These are phyloP conservation scores for Dendrocalamus latiflorus DNA, from an alignment of 202 grass and related monocot species.

Conservation along the genomic window DNA sequence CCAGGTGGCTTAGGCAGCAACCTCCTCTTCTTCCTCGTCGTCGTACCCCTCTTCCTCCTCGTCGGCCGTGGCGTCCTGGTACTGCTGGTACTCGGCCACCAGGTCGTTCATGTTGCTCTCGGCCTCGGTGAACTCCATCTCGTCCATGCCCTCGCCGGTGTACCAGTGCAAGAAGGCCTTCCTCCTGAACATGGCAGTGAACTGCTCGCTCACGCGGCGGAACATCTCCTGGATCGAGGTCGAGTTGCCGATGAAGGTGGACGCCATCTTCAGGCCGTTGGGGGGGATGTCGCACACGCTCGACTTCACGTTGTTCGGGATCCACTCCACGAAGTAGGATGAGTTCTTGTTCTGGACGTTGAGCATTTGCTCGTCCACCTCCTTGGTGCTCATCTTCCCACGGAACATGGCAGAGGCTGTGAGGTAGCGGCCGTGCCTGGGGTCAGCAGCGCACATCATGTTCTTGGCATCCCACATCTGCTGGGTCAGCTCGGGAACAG, in stretches of 20 bases:
- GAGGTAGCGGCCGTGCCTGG: constrained; percentile 57
- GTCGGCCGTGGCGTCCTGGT: constrained; percentile 72
- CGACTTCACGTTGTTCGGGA: constrained; percentile 74
- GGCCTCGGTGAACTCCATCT: constrained; percentile 91
- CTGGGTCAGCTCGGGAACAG: constrained; percentile 63
- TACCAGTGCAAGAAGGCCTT: constrained; percentile 87
- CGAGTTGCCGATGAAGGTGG: constrained; percentile 69
- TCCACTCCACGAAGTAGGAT: constrained; percentile 77
- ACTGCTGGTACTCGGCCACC: constrained; percentile 90
- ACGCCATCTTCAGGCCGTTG: constrained; percentile 47
- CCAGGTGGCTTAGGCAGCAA: constrained; percentile 34
- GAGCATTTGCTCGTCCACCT: constrained; percentile 74
- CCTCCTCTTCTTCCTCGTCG: constrained; percentile 50
- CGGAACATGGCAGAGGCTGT: constrained; percentile 76
- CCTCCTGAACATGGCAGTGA: constrained; percentile 73
- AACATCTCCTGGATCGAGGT: constrained; percentile 85
- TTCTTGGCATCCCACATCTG: constrained; percentile 83
- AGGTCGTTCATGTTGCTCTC: constrained; percentile 99
- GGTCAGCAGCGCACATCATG: constrained; percentile 79
- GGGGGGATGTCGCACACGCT: constrained; percentile 72
- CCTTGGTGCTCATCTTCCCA: constrained; percentile 83
- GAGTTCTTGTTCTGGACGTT: constrained; percentile 82
- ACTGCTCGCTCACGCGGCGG: constrained; percentile 67
- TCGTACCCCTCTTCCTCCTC: constrained; percentile 53
- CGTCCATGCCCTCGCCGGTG: constrained; percentile 92